Evolutionary conservation across 805 yeast species (phyloP).

Genomic region (Starmerella floris): DNA sequence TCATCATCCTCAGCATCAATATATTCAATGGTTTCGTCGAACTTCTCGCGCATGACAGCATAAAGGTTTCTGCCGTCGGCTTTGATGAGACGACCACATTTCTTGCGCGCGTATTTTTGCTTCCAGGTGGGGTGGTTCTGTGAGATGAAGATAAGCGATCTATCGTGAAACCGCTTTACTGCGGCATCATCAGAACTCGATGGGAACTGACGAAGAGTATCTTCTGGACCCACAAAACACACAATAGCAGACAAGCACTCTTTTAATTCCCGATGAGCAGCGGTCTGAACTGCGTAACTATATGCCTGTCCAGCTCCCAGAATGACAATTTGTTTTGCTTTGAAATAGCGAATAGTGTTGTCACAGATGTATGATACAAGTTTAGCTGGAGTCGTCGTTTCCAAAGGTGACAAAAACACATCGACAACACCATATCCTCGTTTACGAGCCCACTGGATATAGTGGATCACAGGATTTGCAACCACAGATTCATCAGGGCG

Average conservation of each 20-base stretch:
- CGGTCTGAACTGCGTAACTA: conserved; percentile 70
- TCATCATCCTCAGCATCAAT: conserved; percentile 29
- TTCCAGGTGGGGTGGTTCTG: conserved; percentile 73
- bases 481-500: conserved; percentile 60
- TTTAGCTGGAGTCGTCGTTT: conserved; percentile 14
- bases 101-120: conserved; percentile 66
- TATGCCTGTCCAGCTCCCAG: conserved; percentile 85
- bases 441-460: conserved; percentile 53
- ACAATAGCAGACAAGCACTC: conserved; percentile 59
- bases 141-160: conserved; percentile 71
- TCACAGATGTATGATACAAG: conserved; percentile 76
- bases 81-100: conserved; percentile 77
- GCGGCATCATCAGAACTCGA: conserved; percentile 81
- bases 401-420: conserved; percentile 28
- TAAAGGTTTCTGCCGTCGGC: conserved; percentile 60
- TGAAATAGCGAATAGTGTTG: conserved; percentile 66
- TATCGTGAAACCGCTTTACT: conserved; percentile 81
- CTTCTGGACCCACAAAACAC: conserved; percentile 48
- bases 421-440: conserved; percentile 69
- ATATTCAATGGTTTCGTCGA: conserved; percentile 76
- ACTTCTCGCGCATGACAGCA: conserved; percentile 65
- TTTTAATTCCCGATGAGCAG: conserved; percentile 64
- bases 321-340: conserved; percentile 56
- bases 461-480: conserved; percentile 57
- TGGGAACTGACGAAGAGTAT: conserved; percentile 61